Base-by-base conservation (phyloP, 495 filamentous ascomycete genomes). In the Penicillium crystallinum region DNA sequence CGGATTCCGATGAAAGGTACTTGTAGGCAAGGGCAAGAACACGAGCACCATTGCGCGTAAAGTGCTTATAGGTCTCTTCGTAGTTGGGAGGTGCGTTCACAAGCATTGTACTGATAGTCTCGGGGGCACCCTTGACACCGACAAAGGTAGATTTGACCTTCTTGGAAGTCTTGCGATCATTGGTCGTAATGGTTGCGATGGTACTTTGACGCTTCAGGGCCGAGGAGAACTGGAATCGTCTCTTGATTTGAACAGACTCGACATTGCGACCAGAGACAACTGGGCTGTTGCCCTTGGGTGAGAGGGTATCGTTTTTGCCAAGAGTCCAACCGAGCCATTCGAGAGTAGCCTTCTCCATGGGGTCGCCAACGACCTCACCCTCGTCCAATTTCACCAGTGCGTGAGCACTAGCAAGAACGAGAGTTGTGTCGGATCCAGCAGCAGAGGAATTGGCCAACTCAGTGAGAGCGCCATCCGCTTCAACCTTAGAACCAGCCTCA, bases 41-140 rank as follows among this genome's bases (percentile, higher is more conserved):
- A 71, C 93, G 84, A 46, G 89, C 90, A 59, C 93, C 93, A 54
- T 91, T 93, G 52, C 93, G 83, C 47, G 92, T 97, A 66, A 96
- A 99, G 71, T 96, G 85, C 68, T 97, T 99, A 80, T 81, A 99
- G 0, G 95, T 97, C 69, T 99, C 95, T 64, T 99, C 93, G 64
- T 99, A 99, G 62, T 95, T 80, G 12, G 84, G 78, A 27, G 93
- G 93, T 2, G 87, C 80, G 31, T 87, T 78, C 37, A 89, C 80
- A 25, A 99, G 77, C 90, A 97, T 96, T 56, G 85, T 89, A 59
- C 85, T 82, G 61, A 99, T 96, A 0, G 93, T 97, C 68, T 99
- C 93, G 2, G 93, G 93, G 3, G 93, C 93, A 65, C 93, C 93
- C 74, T 99, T 99, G 44, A 97, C 95, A 64, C 83, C 87, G 46